phyloP scores from a whole-genome alignment of 345 rosid species.

The Schrenkiella parvula region DNA sequence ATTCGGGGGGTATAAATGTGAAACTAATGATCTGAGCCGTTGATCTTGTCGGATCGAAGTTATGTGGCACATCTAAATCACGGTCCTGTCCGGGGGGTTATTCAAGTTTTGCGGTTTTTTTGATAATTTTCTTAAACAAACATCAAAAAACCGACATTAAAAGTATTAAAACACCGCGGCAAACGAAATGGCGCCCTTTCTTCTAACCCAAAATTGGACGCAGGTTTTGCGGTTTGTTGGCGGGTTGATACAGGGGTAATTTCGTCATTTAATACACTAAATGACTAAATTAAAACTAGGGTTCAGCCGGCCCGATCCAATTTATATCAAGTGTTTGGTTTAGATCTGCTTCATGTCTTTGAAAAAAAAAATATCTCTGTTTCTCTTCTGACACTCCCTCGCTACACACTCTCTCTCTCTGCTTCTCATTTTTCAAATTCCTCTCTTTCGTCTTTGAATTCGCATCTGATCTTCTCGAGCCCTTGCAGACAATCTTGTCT shows the following conservation, averaged over 20 bases:
- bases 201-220: not conserved
- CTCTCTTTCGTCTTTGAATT: not conserved
- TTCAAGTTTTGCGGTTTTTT: not conserved
- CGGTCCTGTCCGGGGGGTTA: not conserved
- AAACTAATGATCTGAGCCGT: not conserved
- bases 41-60: not conserved
- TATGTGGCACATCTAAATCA: not conserved
- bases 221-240: slow-evolving; percentile 20
- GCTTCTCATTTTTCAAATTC: not conserved
- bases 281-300: slow-evolving; percentile 36
- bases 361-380: slow-evolving; percentile 7
- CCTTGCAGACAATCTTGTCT: not conserved
- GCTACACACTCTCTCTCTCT: slow-evolving; percentile 3
- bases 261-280: not conserved
- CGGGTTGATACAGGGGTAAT: slow-evolving; percentile 29
- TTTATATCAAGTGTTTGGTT: slow-evolving; percentile 28
- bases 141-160: not conserved
- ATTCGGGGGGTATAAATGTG: not conserved
- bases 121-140: not conserved
- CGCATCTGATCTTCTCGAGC: not conserved
- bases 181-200: slow-evolving; percentile 19
- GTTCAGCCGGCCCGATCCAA: slow-evolving; percentile 30
- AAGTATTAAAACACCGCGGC: not conserved
- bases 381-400: slow-evolving; percentile 26
- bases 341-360: slow-evolving; percentile 33